These are phyloP conservation scores for Scheffersomyces coipomensis DNA, from an alignment of 805 yeast species.

Conservation along the genomic window DNA sequence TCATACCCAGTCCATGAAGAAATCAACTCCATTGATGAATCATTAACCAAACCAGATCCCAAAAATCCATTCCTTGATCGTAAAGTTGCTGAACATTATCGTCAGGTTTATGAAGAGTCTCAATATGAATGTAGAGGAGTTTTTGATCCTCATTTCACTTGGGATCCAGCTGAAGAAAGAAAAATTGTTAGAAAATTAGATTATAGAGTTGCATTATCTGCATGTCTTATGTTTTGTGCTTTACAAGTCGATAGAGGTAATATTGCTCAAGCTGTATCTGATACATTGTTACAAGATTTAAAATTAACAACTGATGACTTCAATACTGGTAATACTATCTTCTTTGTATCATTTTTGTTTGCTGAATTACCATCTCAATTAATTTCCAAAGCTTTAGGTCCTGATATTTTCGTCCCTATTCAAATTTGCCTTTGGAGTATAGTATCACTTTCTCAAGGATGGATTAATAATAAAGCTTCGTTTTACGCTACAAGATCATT, in stretches of 20 bases:
- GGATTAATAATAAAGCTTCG: too few species aligned
- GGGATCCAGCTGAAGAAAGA: slow-evolving; percentile 53
- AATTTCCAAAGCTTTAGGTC: slow-evolving; percentile 57
- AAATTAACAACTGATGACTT: slow-evolving; percentile 51
- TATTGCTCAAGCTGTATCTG: slow-evolving; percentile 55
- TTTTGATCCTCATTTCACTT: slow-evolving; percentile 56
- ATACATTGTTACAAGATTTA: slow-evolving; percentile 50
- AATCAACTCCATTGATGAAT: slow-evolving; percentile 14
- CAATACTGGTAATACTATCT: slow-evolving; percentile 58
- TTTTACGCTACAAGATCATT: slow-evolving; percentile 49
- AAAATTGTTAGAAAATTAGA: slow-evolving; percentile 50
- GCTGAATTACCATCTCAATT: slow-evolving; percentile 67
- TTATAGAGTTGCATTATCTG: slow-evolving; percentile 53
- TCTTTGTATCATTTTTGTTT: slow-evolving; percentile 47
- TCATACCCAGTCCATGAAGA: too few species aligned
- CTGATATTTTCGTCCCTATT: slow-evolving; percentile 58
- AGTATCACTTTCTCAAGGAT: slow-evolving; percentile 50
- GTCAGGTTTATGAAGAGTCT: slow-evolving; percentile 31
- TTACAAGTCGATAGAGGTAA: slow-evolving; percentile 59
- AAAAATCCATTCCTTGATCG: slow-evolving; percentile 8
- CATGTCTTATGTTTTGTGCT: slow-evolving; percentile 56
- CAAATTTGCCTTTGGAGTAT: slow-evolving; percentile 58
- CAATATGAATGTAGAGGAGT: slow-evolving; percentile 52
- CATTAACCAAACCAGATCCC: too few species aligned
- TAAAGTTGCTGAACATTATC: slow-evolving; percentile 1